Base-by-base conservation (phyloP, 1,139 yeast genomes). In the Yamadazyma conglobata region DNA sequence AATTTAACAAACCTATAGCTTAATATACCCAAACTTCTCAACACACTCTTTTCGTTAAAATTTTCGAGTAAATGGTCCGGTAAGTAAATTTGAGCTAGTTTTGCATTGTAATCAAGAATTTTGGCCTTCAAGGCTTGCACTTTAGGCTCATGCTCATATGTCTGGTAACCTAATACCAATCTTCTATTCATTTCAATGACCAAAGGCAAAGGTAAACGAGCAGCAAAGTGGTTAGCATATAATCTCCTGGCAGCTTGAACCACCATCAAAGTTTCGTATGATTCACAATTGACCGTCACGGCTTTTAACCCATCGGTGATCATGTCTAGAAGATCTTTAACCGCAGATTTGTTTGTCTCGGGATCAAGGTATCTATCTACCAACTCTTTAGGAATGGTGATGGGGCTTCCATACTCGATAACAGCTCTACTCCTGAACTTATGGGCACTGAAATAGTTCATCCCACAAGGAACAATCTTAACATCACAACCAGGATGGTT, bases 171-270 rank as follows among this genome's bases (percentile, higher is more conserved):
- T 25, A 74, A 64, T 11, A 88, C 79, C 43, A 91, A 70, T 37
- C 96, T 65, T 50, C 97, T 72, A 48, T 89, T 89, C 77, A 89
- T 82, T 52, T 89, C 97, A 15, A 89, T 86, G 19, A 86, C 79
- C 41, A 88, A 65, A 1, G 95, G 85, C 32, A 89, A 61, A 0
- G 97, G 95, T 30, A 88, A 66, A 40, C 76, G 70, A 30, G 77
- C 72, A 31, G 79, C 75, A 41, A 77, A 57, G 41, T 80, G 80
- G 19, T 91, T 86, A 13, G 91, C 81, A 52, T 89, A 91, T 34
- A 91, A 69, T 50, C 98, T 70, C 57, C 96, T 74, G 15, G 94
- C 95, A 4, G 96, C 95, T 57, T 91, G 98, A 28, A 89, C 80
- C 16, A 86, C 87, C 82, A 88, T 85, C 37, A 91, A 65, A 8